Evolutionary conservation across 345 rosid genomes (phyloP).

Genomic region (Erysimum cheiranthoides): DNA sequence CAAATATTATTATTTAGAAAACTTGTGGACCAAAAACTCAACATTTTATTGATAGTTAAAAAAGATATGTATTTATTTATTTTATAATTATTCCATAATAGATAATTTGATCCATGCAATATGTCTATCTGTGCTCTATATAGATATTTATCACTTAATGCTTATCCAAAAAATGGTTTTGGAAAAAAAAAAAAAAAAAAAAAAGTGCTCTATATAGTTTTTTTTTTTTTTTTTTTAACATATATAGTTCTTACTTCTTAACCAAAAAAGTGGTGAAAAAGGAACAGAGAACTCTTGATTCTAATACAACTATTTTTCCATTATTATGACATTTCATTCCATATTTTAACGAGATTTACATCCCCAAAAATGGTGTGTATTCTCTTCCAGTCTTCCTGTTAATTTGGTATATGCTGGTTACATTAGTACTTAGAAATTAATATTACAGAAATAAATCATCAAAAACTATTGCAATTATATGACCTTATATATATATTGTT

Average conservation of each 20-base stretch:
- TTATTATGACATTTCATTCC: neutral
- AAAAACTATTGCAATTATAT: neutral
- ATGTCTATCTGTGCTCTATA: neutral
- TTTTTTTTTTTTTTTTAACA: too few species aligned
- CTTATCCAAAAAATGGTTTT: neutral
- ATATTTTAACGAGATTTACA: neutral
- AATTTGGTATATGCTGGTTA: neutral
- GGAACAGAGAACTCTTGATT: neutral
- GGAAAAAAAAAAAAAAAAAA: too few species aligned
- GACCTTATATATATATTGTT: neutral
- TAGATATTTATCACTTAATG: neutral
- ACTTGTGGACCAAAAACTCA: conserved; percentile 4
- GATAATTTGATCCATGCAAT: neutral
- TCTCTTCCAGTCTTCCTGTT: neutral
- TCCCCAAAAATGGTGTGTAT: neutral
- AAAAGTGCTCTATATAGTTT: too few species aligned
- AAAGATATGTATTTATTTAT: neutral
- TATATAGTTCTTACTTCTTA: neutral
- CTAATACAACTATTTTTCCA: neutral
- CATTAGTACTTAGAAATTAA: conserved; percentile 5
- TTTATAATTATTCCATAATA: neutral
- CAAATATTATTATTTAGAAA: neutral
- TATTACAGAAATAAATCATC: neutral
- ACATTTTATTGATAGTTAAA: too few species aligned
- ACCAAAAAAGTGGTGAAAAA: neutral